A percentile compares a stretch with the other conserved stretches of the same genome.
phyloP scores from a whole-genome alignment of 768 basidiomycete species.

The Holtermannia corniformis region DNA sequence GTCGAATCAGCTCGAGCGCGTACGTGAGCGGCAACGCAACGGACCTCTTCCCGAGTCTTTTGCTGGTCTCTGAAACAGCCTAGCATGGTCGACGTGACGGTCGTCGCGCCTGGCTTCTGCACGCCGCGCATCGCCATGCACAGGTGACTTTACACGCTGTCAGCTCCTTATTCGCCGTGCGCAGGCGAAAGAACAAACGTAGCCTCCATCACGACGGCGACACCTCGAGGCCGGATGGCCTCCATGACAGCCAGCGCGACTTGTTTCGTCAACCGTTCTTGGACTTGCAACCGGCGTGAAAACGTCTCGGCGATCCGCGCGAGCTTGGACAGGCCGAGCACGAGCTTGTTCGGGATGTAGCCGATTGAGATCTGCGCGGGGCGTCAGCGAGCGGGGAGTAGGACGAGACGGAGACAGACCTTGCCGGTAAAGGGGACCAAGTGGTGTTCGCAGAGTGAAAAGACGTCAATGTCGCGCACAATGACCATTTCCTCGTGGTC shows the following conservation, averaged over 20 bases:
- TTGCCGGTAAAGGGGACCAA: constrained; percentile 96
- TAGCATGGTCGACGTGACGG: constrained; percentile 94
- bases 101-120: constrained; percentile 92
- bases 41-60: constrained; percentile 83
- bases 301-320: constrained; percentile 97
- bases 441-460: constrained; percentile 96
- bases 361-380: constrained; percentile 79
- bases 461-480: constrained; percentile 93
- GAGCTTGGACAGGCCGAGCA: constrained; percentile 89
- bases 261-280: constrained; percentile 94
- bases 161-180: not conserved
- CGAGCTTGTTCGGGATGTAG: constrained; percentile 91
- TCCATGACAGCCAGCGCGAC: constrained; percentile 97
- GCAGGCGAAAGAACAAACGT: constrained; percentile 48
- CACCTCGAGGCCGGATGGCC: constrained; percentile 92
- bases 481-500: constrained; percentile 99
- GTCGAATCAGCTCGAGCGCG: not conserved
- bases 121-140: constrained; percentile 99
- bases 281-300: constrained; percentile 87
- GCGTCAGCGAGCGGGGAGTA: not conserved
- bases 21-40: not conserved
- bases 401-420: constrained; percentile 47
- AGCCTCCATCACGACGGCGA: constrained; percentile 99
- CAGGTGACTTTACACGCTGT: constrained; percentile 60
- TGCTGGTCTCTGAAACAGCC: constrained; percentile 98